These are phyloP conservation scores for Phytophthora pini DNA, from an alignment of 352 stramenopile species.

Conservation along the genomic window DNA sequence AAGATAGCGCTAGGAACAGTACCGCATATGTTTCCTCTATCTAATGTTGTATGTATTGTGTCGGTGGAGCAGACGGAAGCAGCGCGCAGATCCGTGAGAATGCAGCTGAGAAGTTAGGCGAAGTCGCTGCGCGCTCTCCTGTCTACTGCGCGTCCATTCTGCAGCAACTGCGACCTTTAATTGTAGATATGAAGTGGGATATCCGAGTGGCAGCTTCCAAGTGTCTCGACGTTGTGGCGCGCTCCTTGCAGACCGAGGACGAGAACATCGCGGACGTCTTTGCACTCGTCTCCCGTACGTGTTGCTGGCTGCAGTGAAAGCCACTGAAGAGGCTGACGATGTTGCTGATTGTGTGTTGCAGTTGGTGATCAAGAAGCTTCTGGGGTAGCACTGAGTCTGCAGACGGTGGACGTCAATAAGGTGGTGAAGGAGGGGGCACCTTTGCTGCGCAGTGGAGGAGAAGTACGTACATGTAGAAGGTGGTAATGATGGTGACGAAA, in stretches of 20 bases:
- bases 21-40: background rate
- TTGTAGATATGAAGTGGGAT: constrained; percentile 70
- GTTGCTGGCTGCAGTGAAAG: background rate
- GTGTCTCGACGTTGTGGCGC: constrained; percentile 65
- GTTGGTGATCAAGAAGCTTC: constrained; percentile 55
- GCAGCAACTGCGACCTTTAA: constrained; percentile 59
- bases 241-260: constrained; percentile 36
- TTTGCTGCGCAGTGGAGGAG: constrained; percentile 74
- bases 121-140: constrained; percentile 58
- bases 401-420: constrained; percentile 58
- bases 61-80: constrained; percentile 59
- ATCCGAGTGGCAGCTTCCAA: constrained; percentile 74
- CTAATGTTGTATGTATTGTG: constrained; percentile 18
- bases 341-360: constrained; percentile 21
- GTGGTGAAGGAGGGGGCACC: constrained; percentile 73
- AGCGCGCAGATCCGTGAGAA: constrained; percentile 71
- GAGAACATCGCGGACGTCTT: constrained; percentile 49
- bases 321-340: background rate
- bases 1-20: background rate
- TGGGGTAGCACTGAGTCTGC: constrained; percentile 51
- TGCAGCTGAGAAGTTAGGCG: constrained; percentile 72
- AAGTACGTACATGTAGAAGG: constrained; percentile 41
- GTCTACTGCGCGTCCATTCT: constrained; percentile 62
- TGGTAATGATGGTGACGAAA: background rate
- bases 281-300: constrained; percentile 53